phyloP scores from a whole-genome alignment of 495 filamentous ascomycete genomes.

The Podospora anserina region DNA sequence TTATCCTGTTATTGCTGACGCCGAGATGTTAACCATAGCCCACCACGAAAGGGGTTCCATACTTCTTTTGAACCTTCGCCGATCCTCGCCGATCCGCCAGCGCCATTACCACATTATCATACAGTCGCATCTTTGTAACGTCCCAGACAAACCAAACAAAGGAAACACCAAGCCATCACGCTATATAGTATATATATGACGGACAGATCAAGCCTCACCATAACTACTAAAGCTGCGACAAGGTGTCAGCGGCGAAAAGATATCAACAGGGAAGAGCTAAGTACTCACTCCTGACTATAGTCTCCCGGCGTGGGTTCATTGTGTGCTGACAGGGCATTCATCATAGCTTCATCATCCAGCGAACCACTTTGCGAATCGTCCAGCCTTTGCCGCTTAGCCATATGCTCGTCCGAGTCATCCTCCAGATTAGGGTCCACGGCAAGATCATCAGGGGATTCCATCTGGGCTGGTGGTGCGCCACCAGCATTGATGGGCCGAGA shows the following conservation, averaged over 20 bases:
- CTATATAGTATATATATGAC: not conserved
- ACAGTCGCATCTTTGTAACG: not conserved
- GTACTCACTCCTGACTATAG: constrained; percentile 40
- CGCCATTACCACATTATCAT: not conserved
- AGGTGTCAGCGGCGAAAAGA: not conserved
- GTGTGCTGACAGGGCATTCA: constrained; percentile 39
- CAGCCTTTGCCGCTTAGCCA: constrained; percentile 40
- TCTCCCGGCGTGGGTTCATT: constrained; percentile 35
- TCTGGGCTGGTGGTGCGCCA: constrained; percentile 21
- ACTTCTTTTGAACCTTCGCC: no score
- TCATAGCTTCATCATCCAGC: constrained; percentile 40
- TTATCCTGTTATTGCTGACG: no score
- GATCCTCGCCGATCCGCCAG: no score
- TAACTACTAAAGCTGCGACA: not conserved
- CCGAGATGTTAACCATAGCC: no score
- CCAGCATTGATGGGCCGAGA: constrained; percentile 7
- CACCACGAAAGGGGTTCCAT: no score
- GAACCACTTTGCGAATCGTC: constrained; percentile 23
- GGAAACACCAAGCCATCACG: not conserved
- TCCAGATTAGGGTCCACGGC: constrained; percentile 34
- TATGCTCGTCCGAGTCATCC: constrained; percentile 26
- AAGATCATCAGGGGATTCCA: constrained; percentile 23
- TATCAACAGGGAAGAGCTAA: not conserved
- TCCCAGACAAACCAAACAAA: not conserved
- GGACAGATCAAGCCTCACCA: not conserved